Evolutionary conservation across 768 basidiomycete genomes (phyloP), one percentile per base, ranked within the genome.

Genomic region (Lentinula detonsa): DNA sequence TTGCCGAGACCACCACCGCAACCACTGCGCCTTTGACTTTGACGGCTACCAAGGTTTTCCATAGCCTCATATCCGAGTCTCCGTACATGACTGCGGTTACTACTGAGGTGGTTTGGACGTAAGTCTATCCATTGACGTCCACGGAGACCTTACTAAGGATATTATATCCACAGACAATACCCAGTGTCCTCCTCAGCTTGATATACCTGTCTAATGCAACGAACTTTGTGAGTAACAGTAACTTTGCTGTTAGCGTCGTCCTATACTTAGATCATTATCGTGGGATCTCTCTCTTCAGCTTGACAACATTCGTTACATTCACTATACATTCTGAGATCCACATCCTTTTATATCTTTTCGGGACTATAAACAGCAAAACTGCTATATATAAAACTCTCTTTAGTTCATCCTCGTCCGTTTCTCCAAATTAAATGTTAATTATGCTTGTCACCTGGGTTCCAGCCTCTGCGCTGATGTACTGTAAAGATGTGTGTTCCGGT

Each of bases 21-120:
- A 57, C 56, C 40, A 42, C 39, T 23, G 56, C 1, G 16, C 58
- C 58, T 4, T 55, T 48, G 15, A 66, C 69, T 5, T 64, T 72
- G 33, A 72, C 71, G 1, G 72, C 67, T 9, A 61, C 65, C 21
- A 62, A 61, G 21, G 64, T 72, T 8, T 71, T 65, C 45, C 65
- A 71, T 48, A 69, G 66, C 1, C 56, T 73, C 15, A 61, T 73
- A 34, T 45, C 68, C 33, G 58, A 68, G 21, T 61, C 71, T 2
- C 74, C 74, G 2, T 75, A 62, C 61, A 60, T 75, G 46, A 64
- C 72, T 15, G 66, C 69, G 21, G 58, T 42, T n/a, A 74, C 74
- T 2, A 65, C 65, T n/a, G 69, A 68, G 18, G 31, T 70, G 18
- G 60, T 63, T 23, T 75, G 74, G 74, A 75, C 73, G 72, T 74